Evolutionary conservation across 2,329 filamentous ascomycete genomes (phyloP), one percentile per base, ranked within the genome.

Genomic region (Microdochium paspali): DNA sequence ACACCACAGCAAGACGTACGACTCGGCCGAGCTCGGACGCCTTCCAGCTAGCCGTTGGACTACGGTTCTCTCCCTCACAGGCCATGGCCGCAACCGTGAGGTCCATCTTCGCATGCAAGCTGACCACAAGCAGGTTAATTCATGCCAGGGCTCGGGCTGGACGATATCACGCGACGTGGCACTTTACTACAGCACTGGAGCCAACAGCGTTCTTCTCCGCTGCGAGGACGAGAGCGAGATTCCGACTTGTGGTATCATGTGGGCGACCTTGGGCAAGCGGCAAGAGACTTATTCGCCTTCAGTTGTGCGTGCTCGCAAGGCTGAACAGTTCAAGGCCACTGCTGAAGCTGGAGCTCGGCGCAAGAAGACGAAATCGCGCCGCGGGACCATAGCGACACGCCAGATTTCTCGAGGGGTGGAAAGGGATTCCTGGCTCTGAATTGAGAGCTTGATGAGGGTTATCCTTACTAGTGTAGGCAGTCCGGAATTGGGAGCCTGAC

Each of bases 141-240:
- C 2, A n/a, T 4, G 10, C n/a, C n/a, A n/a, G 13, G n/a, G 26
- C 12, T 9, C 10, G 10, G 30, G 28, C 10, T 15, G 4, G 3
- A 15, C 20, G 10, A 4, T 45, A 5, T 35, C 10, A 2, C 44
- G 40, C 1, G 21, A 10, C 7, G 20, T 50, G 2, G 28, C 48
- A 5, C 30, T 52, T 24, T 45, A 49, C n/a, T 50, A 49, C 31
- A 47, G 45, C 26, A 42, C 23, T 10, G 46, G 50, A 21, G 49
- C 42, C 28, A 52, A 49, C 42, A 48, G 48, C 23, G 50, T 52
- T n/a, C 46, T 40, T n/a, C 35, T 40, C 10, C 18, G 35, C 18
- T 21, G 35, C 18, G 35, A 40, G 12, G 35, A 21, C 18, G 4
- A 7, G 18, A 5, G 35, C 6, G 6, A 40, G 35, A 12, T 12